Evolutionary conservation across 208 protist genomes (phyloP), one percentile per base, ranked within the genome.

Genomic region (Strigomonas culicis): DNA sequence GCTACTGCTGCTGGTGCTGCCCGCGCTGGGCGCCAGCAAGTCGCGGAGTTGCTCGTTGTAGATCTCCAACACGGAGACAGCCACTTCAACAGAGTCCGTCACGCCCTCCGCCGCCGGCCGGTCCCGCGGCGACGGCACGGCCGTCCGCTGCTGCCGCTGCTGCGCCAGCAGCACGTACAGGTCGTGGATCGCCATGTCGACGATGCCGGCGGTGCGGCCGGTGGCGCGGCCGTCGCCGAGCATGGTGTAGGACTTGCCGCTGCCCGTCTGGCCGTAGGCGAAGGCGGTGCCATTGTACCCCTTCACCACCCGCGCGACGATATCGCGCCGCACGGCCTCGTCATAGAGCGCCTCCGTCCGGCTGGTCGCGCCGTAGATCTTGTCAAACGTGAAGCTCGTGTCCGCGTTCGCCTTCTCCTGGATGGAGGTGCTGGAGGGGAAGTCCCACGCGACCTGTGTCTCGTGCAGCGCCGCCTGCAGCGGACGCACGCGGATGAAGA

Each of bases 1-100:
- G 44, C 36, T 3, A 52, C 74, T 63, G 25, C 47, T 31, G 57
- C 69, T n/a, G 19, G 6, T 30, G 34, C 70, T 46, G 32, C 31
- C n/a, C 59, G 47, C 22, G 31, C 73, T 57, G 58, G 36, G 24
- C 32, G 44, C 58, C 7, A 96, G 70, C 17, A 95, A 64, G 59
- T 97, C 89, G 1, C 84, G 79, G 59, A 95, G 67, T 62, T 87
- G 81, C 65, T 97, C 92, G 53, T 94, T 94, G 60, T 94, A 91
- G 21, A 94, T 86, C 67, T 94, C 88, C 39, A 91, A 28, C 34
- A 89, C 80, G 2, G 79, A 84, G 2, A 90, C 70, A 59, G 74
- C 81, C 47, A 93, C 81, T 21, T 75, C 73, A 22, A 58, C 52
- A 1, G 61, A 63, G 36, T 66, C 66, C 34, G 10, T 36, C 8